These are phyloP conservation scores for Aphanoascus verrucosus DNA, from an alignment of 2,329 filamentous ascomycete species.

Conservation along the genomic window DNA sequence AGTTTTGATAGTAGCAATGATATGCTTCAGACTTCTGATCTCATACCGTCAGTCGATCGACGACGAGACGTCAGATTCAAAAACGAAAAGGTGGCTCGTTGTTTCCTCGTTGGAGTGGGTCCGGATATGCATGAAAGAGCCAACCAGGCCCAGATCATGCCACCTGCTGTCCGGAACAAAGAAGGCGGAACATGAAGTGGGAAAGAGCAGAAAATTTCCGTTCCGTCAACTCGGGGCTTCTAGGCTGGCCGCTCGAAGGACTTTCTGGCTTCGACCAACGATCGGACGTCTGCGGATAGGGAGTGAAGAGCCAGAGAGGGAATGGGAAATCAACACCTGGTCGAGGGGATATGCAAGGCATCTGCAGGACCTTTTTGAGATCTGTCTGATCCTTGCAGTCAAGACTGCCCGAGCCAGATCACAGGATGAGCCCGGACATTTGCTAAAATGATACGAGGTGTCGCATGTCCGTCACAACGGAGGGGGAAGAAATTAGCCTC, in stretches of 20 bases:
- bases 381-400: conserved; percentile 3
- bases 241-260: background rate
- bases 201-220: background rate
- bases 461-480: conserved; percentile 3
- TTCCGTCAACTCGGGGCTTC: background rate
- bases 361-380: conserved; percentile 4
- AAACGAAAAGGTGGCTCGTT: background rate
- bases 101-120: background rate
- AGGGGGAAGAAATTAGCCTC: background rate
- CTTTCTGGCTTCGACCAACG: background rate
- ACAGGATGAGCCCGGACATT: background rate
- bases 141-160: background rate
- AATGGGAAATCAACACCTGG: conserved; percentile 9
- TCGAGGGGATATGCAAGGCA: background rate
- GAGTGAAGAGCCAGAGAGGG: background rate
- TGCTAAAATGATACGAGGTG: conserved; percentile 2
- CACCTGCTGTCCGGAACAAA: background rate
- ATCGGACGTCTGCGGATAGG: background rate
- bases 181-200: background rate
- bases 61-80: background rate
- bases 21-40: background rate
- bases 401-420: background rate
- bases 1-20: background rate
- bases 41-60: background rate
- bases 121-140: background rate